Conservation (phyloP, 805 yeast species). For the Starmerella kuoi region DNA sequence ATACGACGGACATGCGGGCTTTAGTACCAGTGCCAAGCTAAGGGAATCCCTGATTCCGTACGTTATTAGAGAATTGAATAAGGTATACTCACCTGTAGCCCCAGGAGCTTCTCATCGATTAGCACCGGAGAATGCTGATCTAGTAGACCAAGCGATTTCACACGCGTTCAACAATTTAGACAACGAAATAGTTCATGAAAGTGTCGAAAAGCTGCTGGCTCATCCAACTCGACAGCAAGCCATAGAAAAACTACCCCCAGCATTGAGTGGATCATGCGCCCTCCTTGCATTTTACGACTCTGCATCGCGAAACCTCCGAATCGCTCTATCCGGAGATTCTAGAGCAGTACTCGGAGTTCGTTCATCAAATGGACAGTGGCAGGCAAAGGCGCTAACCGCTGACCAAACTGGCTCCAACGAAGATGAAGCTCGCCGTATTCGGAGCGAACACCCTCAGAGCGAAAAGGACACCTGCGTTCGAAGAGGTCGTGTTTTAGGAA, state of each 20-base stretch:
- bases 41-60: conserved; percentile 64
- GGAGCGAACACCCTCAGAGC: conserved; percentile 71
- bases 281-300: conserved; percentile 79
- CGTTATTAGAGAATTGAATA: conserved; percentile 66
- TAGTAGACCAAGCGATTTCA: conserved; percentile 67
- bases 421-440: conserved; percentile 70
- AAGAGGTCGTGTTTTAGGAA: conserved; percentile 80
- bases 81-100: conserved; percentile 41
- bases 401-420: conserved; percentile 94
- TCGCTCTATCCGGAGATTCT: conserved; percentile 95
- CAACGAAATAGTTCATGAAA: conserved; percentile 68
- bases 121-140: conserved; percentile 48
- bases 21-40: conserved; percentile 79
- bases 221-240: conserved; percentile 52
- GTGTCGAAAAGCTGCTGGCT: conserved; percentile 55
- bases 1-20: conserved; percentile 95
- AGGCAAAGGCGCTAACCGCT: conserved; percentile 69
- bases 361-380: conserved; percentile 58
- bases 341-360: conserved; percentile 70
- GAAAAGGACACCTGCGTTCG: conserved; percentile 57
- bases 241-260: conserved; percentile 74
- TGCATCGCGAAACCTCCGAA: conserved; percentile 53
- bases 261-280: conserved; percentile 91
- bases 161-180: conserved; percentile 74
- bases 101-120: conserved; percentile 35